These are phyloP conservation scores for Tephrocybe sp. DNA, from an alignment of 768 basidiomycete species.

Conservation along the genomic window DNA sequence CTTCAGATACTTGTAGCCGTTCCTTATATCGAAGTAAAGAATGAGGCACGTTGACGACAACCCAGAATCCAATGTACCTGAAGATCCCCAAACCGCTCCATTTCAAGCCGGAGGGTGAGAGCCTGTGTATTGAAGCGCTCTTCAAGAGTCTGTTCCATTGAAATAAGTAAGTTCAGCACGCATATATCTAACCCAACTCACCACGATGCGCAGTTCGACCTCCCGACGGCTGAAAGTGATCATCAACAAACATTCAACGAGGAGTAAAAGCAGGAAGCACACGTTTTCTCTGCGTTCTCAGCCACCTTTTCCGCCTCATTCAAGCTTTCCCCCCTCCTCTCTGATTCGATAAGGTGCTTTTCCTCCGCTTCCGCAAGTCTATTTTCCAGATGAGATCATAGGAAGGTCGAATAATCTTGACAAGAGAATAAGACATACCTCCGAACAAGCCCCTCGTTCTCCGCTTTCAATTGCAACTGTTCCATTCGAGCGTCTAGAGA, in stretches of 20 bases:
- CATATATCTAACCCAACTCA: not conserved
- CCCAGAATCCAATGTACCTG: conserved; percentile 25
- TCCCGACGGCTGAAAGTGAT: conserved; percentile 5
- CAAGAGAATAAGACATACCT: not conserved
- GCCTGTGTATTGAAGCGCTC: conserved; percentile 61
- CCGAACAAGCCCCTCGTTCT: not conserved
- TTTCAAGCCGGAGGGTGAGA: conserved; percentile 48
- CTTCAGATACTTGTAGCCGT: conserved; percentile 17
- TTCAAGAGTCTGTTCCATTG: conserved; percentile 38
- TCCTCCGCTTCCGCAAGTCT: conserved; percentile 7
- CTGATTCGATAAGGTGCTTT: not conserved
- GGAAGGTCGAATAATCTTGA: not conserved
- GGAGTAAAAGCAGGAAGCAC: not conserved
- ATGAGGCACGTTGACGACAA: not conserved
- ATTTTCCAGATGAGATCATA: not conserved
- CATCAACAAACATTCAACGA: not conserved
- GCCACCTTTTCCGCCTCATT: not conserved
- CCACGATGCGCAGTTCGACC: conserved; percentile 7
- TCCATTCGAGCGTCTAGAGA: not conserved
- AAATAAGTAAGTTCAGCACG: not conserved
- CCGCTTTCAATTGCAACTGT: not conserved
- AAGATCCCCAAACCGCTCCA: conserved; percentile 51
- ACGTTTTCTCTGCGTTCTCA: not conserved
- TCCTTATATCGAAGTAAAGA: conserved; percentile 9
- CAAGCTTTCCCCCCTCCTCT: not conserved